Base-by-base conservation (phyloP, 768 basidiomycete species). In the Mycena galopus region DNA sequence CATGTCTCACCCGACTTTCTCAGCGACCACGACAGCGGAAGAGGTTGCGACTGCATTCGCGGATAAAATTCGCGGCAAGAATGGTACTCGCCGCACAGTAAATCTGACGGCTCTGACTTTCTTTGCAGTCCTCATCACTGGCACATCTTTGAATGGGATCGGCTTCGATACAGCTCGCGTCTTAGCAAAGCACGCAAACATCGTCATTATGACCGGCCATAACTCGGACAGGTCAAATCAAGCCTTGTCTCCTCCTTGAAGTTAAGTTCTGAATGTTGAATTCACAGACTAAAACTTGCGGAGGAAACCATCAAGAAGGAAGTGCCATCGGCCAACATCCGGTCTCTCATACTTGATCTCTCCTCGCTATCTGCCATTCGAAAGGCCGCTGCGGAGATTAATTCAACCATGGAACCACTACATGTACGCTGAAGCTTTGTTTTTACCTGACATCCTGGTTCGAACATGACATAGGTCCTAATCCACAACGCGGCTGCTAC, bases 401-500 rank as follows among this genome's bases (percentile, higher is more conserved):
- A 68, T 21, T 4, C 67, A 19, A 50, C 53, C 19, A 25, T 33
- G 0, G 67, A 68, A 16, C 67, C 67, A 16, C 33, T 61, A 2
- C 67, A 68, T 14, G 67, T 55, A 32, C 42, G 65, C 25, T n/a
- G 21, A 47, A 32, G 8, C 5, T 47, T 47, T 21, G 21, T 47
- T 47, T 47, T 6, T 47, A 0, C 21, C 7, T 17, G 7, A 7
- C 21, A n/a, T 47, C 4, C n/a, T 6, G n/a, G 16, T 8, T 21
- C 7, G n/a, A n/a, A n/a, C n/a, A n/a, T 6, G 16, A 4, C 0
- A 2, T 35, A 67, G 66, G 66, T 67, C 11, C 7, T 67, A 4
- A 67, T 67, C 19, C 57, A 60, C 47, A 60, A 67, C 23, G 58
- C 66, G 16, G 58, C 47, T 11, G 66, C 66, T 23, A 5, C 58